Percentiles rank a stretch among this genome's conserved stretches.
phyloP scores from a whole-genome alignment of 2,329 filamentous ascomycete genomes.

The Eurotiales sp. region DNA sequence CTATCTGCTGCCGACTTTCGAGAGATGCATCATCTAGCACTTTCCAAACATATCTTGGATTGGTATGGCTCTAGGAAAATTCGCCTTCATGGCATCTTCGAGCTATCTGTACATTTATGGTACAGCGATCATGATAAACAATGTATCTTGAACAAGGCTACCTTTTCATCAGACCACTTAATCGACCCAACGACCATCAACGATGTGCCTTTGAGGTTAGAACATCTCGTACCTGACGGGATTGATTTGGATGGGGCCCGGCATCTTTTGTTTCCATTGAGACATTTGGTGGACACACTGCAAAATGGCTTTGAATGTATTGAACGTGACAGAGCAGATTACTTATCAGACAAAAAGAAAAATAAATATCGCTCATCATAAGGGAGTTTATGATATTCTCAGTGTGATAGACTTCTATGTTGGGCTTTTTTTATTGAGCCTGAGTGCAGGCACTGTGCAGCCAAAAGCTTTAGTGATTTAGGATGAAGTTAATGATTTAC shows the following conservation, averaged over 20 bases:
- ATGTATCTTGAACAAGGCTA: conserved; percentile 2
- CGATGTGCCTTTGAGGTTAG: conserved; percentile 5
- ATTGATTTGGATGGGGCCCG: not conserved
- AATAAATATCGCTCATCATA: no score
- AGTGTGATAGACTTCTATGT: no score
- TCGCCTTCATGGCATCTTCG: conserved; percentile 2
- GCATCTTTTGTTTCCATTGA: conserved; percentile 11
- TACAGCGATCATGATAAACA: conserved; percentile 1
- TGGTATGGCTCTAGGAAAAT: conserved; percentile 1
- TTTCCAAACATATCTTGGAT: not conserved
- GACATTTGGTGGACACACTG: conserved; percentile 7
- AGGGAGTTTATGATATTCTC: no score
- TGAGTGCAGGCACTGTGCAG: no score
- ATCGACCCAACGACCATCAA: conserved; percentile 4
- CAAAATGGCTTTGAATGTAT: conserved; percentile 2
- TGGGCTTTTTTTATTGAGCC: no score
- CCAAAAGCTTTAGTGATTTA: no score
- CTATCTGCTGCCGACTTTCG: not conserved
- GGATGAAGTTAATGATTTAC: no score
- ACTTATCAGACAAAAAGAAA: no score
- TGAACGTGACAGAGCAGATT: not conserved
- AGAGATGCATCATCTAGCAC: no score
- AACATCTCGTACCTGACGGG: not conserved
- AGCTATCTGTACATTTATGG: conserved; percentile 1
- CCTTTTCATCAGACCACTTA: conserved; percentile 3